Percentiles rank a stretch among this genome's conserved stretches.
phyloP scores from a whole-genome alignment of 192 early-diverging fungal genomes.

The Rhizoclosmatium sp. region DNA sequence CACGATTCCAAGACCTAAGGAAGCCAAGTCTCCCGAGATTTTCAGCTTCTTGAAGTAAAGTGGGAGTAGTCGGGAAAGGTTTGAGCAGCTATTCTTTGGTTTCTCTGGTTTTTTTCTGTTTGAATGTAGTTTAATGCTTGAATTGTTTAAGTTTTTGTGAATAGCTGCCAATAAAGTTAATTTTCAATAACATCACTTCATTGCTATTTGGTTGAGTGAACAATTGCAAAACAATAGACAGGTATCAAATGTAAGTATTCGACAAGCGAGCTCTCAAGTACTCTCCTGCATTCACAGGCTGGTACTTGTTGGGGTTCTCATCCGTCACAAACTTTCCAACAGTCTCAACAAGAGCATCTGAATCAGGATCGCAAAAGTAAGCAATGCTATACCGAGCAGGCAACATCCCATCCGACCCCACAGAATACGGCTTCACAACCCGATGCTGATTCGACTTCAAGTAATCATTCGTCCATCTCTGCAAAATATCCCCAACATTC shows the following conservation, averaged over 20 bases:
- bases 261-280: conserved; percentile 28
- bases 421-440: conserved; percentile 49
- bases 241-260: conserved; percentile 29
- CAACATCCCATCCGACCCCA: conserved; percentile 3
- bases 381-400: conserved; percentile 33
- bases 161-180: no score
- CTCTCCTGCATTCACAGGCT: conserved; percentile 20
- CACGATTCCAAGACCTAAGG: conserved; percentile 12
- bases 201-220: no score
- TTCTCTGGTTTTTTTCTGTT: no score
- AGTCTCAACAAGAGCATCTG: conserved; percentile 9
- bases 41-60: conserved; percentile 4
- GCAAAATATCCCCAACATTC: conserved; percentile 66
- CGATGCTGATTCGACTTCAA: conserved; percentile 59
- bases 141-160: no score
- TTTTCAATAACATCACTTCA: no score
- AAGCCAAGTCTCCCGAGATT: conserved; percentile 29
- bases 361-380: conserved; percentile 39
- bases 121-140: no score
- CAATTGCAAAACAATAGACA: not conserved
- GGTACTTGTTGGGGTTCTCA: conserved; percentile 20
- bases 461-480: conserved; percentile 63
- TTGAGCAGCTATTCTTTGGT: no score
- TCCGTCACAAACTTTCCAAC: conserved; percentile 21
- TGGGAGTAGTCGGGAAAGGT: no score